Conservation (phyloP, 768 basidiomycete species). For the Lactarius deliciosus region DNA sequence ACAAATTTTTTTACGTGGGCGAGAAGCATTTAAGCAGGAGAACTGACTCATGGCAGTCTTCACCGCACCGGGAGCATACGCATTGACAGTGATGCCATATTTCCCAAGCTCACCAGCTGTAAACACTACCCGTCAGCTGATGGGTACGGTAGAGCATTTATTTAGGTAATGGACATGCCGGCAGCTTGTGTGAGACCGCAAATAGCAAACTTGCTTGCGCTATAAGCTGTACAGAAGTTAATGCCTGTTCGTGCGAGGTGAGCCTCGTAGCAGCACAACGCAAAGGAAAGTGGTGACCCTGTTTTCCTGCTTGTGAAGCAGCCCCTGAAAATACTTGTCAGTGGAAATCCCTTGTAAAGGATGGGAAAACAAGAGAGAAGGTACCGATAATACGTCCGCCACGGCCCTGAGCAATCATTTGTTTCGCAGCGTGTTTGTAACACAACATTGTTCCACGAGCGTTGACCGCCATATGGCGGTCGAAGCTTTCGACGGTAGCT, state of each 20-base stretch:
- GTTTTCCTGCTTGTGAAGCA: constrained; percentile 21
- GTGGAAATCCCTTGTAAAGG: background rate
- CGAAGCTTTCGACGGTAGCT: constrained; percentile 17
- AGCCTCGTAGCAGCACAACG: background rate
- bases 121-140: background rate
- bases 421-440: constrained; percentile 32
- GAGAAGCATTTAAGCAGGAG: background rate
- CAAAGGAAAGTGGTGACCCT: constrained; percentile 8
- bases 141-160: background rate
- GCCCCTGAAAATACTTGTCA: constrained; percentile 14
- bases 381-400: constrained; percentile 24
- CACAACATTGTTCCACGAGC: constrained; percentile 29
- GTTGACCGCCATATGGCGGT: constrained; percentile 17
- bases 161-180: constrained; percentile 11
- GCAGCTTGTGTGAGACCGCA: constrained; percentile 31
- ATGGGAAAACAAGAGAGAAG: background rate
- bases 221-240: constrained; percentile 11
- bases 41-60: constrained; percentile 30
- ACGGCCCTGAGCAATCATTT: constrained; percentile 31
- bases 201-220: constrained; percentile 32
- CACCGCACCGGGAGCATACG: constrained; percentile 31
- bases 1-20: background rate
- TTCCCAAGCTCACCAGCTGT: constrained; percentile 29
- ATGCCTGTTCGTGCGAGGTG: background rate
- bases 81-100: constrained; percentile 31